Conservation (phyloP, 768 basidiomycete genomes). For the Podaxis sp. region DNA sequence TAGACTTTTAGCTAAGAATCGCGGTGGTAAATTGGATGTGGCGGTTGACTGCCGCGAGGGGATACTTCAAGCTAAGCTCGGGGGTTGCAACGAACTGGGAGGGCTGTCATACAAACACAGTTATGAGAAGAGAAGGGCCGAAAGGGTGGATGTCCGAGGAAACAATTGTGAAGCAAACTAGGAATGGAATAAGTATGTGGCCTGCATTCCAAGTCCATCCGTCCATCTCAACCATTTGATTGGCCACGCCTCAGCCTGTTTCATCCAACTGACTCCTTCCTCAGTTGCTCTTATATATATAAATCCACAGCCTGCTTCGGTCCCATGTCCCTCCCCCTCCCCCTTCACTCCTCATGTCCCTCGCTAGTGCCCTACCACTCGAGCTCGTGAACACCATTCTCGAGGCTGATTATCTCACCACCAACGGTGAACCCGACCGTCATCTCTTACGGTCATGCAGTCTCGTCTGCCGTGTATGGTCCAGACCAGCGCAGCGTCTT, state of each 20-base stretch:
- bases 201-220: slow-evolving; percentile 9
- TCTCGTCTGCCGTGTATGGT: slow-evolving; percentile 70
- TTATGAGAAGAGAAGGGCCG: slow-evolving; percentile 9
- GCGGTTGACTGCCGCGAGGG: slow-evolving; percentile 10
- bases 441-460: slow-evolving; percentile 54
- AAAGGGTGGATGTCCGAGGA: slow-evolving; percentile 12
- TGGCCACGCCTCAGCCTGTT: slow-evolving; percentile 13
- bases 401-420: slow-evolving; percentile 44
- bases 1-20: slow-evolving; percentile 14
- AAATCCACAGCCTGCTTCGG: slow-evolving; percentile 15
- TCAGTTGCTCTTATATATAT: slow-evolving; percentile 2
- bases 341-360: slow-evolving; percentile 22
- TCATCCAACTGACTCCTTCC: slow-evolving; percentile 4
- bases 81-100: slow-evolving; percentile 6
- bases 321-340: slow-evolving; percentile 16
- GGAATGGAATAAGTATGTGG: slow-evolving; percentile 5
- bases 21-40: slow-evolving; percentile 12
- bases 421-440: slow-evolving; percentile 33
- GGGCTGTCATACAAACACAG: slow-evolving; percentile 4
- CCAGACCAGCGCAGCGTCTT: slow-evolving; percentile 59
- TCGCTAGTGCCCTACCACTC: slow-evolving; percentile 44
- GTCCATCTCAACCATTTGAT: slow-evolving; percentile 16
- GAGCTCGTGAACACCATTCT: slow-evolving; percentile 66
- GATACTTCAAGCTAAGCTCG: slow-evolving; percentile 11
- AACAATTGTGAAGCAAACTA: slow-evolving; percentile 2